phyloP scores from a whole-genome alignment of 352 stramenopile species.

The Phytophthora aleatoria region DNA sequence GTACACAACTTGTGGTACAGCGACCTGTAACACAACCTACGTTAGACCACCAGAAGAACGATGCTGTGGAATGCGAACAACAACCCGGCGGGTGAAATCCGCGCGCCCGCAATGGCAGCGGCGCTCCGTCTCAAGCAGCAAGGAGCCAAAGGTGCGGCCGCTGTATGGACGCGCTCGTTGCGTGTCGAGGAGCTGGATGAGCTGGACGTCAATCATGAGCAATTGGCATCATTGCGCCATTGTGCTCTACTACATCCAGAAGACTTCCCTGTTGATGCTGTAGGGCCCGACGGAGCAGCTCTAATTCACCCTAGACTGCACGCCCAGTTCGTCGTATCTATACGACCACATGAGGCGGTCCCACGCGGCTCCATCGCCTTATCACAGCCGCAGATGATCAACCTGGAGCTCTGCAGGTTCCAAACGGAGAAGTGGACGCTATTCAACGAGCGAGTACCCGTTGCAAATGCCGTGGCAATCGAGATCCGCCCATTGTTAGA shows the following conservation, averaged over 20 bases:
- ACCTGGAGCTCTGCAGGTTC: slow-evolving; percentile 79
- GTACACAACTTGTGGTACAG: background rate
- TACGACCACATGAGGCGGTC: slow-evolving; percentile 44
- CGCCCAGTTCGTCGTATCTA: slow-evolving; percentile 77
- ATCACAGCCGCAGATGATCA: slow-evolving; percentile 70
- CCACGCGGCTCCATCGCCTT: slow-evolving; percentile 63
- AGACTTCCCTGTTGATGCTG: slow-evolving; percentile 49
- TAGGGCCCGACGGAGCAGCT: slow-evolving; percentile 24
- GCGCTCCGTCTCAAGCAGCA: slow-evolving; percentile 57
- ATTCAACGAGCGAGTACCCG: slow-evolving; percentile 60
- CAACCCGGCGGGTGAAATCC: slow-evolving; percentile 82
- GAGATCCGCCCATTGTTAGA: slow-evolving; percentile 68
- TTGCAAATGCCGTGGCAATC: slow-evolving; percentile 54
- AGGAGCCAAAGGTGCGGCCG: slow-evolving; percentile 9
- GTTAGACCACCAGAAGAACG: slow-evolving; percentile 16
- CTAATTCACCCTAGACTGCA: slow-evolving; percentile 71
- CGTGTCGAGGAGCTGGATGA: slow-evolving; percentile 52
- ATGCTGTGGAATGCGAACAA: slow-evolving; percentile 90
- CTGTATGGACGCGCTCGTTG: slow-evolving; percentile 43
- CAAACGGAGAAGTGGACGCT: slow-evolving; percentile 76
- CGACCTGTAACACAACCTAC: background rate
- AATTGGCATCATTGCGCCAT: slow-evolving; percentile 38
- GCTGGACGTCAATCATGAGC: slow-evolving; percentile 21
- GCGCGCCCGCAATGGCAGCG: slow-evolving; percentile 68
- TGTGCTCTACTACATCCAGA: slow-evolving; percentile 67